Conservation (phyloP, 2,329 filamentous ascomycete genomes). For the Ophiostoma sp. region DNA sequence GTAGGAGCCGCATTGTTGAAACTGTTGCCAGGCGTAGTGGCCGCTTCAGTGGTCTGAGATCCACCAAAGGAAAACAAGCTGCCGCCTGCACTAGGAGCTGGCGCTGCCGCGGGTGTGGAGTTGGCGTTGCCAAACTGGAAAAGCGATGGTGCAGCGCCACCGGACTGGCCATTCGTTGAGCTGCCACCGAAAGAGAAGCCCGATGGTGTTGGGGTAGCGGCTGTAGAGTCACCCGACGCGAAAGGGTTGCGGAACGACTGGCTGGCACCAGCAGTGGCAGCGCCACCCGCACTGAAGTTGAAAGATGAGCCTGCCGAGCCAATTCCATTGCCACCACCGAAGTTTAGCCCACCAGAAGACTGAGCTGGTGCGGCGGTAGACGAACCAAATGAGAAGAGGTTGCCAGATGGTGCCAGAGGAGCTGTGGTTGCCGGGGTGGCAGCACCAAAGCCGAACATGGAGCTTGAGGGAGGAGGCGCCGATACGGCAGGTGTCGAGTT, state of each 20-base stretch:
- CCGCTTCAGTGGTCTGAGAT: constrained; percentile 23
- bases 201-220: constrained; percentile 26
- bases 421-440: constrained; percentile 9
- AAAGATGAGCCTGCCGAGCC: constrained; percentile 34
- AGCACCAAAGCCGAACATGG: constrained; percentile 23
- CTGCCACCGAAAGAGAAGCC: constrained; percentile 38
- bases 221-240: constrained; percentile 29
- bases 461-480: neutral
- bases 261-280: constrained; percentile 22
- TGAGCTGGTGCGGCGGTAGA: neutral
- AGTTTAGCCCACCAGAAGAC: constrained; percentile 16
- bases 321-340: constrained; percentile 23
- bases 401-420: neutral
- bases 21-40: constrained; percentile 27
- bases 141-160: constrained; percentile 20
- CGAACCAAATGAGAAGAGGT: constrained; percentile 23
- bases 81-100: constrained; percentile 16
- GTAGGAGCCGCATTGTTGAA: constrained; percentile 25
- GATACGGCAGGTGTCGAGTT: constrained; percentile 10
- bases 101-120: constrained; percentile 3
- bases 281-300: constrained; percentile 36
- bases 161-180: constrained; percentile 23
- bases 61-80: constrained; percentile 38
- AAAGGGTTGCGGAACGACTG: constrained; percentile 40
- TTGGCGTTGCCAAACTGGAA: constrained; percentile 27